phyloP scores from a whole-genome alignment of 805 yeast genomes.

The Dipodascus albidus region DNA sequence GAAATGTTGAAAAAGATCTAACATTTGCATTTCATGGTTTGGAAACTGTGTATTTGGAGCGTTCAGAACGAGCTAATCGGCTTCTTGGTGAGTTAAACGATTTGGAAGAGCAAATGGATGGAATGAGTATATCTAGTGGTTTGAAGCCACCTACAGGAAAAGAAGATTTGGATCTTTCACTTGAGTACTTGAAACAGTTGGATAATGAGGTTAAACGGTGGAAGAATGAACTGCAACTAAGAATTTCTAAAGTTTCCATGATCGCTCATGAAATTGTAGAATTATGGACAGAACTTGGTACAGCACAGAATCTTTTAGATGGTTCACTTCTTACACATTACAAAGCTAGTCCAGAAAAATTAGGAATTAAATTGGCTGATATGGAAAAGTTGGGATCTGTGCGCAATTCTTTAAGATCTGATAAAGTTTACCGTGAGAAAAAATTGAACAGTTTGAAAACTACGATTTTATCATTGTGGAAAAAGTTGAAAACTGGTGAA shows the following conservation, averaged over 20 bases:
- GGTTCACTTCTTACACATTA: conserved; percentile 12
- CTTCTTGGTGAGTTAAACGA: conserved; percentile 12
- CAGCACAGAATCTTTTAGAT: conserved; percentile 21
- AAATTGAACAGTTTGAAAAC: conserved; percentile 23
- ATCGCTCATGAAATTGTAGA: conserved; percentile 17
- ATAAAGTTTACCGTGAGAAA: conserved; percentile 24
- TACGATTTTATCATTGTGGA: conserved; percentile 45
- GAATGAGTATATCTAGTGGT: conserved; percentile 11
- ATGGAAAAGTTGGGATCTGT: conserved; percentile 18
- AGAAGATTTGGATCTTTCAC: conserved; percentile 16
- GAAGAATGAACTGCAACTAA: conserved; percentile 14
- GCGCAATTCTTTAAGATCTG: conserved; percentile 23
- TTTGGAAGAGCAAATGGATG: conserved; percentile 15
- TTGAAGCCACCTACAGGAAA: conserved; percentile 8
- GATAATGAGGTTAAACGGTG: conserved; percentile 18
- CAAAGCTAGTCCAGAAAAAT: conserved; percentile 15
- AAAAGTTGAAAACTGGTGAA: conserved; percentile 38
- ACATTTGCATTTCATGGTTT: conserved; percentile 7
- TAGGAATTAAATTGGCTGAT: conserved; percentile 19
- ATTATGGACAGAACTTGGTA: conserved; percentile 25
- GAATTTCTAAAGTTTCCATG: conserved; percentile 13
- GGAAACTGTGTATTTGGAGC: conserved; percentile 13
- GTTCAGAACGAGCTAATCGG: conserved; percentile 13
- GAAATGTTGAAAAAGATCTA: conserved; percentile 16
- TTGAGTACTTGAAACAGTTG: conserved; percentile 13